Percentiles rank a stretch among this genome's conserved stretches.
Conservation (phyloP, 306 rosid genomes). For the Morella rubra region DNA sequence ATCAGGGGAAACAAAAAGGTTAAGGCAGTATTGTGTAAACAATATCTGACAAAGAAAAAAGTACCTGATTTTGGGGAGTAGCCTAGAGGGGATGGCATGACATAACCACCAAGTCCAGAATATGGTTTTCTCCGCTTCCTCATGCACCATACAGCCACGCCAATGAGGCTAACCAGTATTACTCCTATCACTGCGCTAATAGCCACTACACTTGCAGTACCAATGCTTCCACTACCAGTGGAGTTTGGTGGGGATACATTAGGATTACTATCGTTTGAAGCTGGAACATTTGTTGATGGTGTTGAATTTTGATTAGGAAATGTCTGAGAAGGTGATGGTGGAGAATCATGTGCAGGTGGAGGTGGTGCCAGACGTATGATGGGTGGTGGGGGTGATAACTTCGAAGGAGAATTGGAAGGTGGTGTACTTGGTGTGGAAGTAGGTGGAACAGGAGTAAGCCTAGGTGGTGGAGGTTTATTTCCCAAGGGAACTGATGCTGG, state of each 20-base stretch:
- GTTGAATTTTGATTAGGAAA: constrained; percentile 13
- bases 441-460: constrained; percentile 33
- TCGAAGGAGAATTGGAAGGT: constrained; percentile 46
- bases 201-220: constrained; percentile 51
- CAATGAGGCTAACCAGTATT: constrained; percentile 55
- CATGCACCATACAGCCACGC: constrained; percentile 60
- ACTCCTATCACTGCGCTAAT: constrained; percentile 49
- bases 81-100: constrained; percentile 54
- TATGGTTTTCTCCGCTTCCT: constrained; percentile 51
- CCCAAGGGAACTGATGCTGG: constrained; percentile 29
- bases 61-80: constrained; percentile 72
- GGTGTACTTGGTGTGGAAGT: constrained; percentile 37
- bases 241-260: constrained; percentile 37
- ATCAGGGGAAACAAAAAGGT: not conserved
- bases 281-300: constrained; percentile 26
- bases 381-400: constrained; percentile 41
- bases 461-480: constrained; percentile 45
- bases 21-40: not conserved
- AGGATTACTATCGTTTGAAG: constrained; percentile 16
- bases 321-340: constrained; percentile 25
- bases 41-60: not conserved
- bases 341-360: constrained; percentile 31
- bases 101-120: constrained; percentile 52
- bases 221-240: constrained; percentile 39
- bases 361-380: constrained; percentile 36